Base-by-base conservation (phyloP, 352 stramenopile genomes). In the Albugo laibachii region DNA sequence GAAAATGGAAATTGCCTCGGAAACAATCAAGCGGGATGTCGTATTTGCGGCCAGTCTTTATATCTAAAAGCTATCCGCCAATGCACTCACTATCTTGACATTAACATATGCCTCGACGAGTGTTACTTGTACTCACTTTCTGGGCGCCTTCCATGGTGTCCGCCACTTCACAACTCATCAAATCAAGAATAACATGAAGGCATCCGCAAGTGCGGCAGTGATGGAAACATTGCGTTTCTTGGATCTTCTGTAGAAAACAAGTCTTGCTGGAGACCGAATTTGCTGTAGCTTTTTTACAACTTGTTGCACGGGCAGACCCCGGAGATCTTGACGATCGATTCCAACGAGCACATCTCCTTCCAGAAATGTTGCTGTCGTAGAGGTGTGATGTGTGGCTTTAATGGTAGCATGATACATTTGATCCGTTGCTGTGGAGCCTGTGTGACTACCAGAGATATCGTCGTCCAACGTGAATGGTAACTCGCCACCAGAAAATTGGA, bases 21-120 rank as follows among this genome's bases (percentile, higher is more conserved):
- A 95, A 54, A 69, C 83, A 2, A 98, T 99, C 55, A 97, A 98
- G 58, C 71, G 95, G 35, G 94, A 98, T 57, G 96, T 99, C 45
- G 88, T 98, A 12, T 99, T 98, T 66, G 88, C 89, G 12, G 94
- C 83, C 41, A 96, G 83, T 56, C 66, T 98, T 37, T 98, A 98
- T 62, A 59, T 97, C 24, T 31, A 8, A 31, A 8, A 31, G 24
- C 24, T 31, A 31, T 31, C 3, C 24, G 8, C 3, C 24, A 31
- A 31, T 31, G 8, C 24, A 31, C 24, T 10, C n/a, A n/a, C n/a
- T 31, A 31, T 8, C 24, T 31, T 31, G 24, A 8, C 3, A 31
- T 8, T 31, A 8, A 8, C 3, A 31, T 31, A 10, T 31, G 24
- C 24, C 24, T 31, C 24, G 3, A 31, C 8, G 8, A 31, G 24